These are phyloP conservation scores for Bryopsis sp. DNA, from an alignment of 139 green algal species.

Conservation along the genomic window DNA sequence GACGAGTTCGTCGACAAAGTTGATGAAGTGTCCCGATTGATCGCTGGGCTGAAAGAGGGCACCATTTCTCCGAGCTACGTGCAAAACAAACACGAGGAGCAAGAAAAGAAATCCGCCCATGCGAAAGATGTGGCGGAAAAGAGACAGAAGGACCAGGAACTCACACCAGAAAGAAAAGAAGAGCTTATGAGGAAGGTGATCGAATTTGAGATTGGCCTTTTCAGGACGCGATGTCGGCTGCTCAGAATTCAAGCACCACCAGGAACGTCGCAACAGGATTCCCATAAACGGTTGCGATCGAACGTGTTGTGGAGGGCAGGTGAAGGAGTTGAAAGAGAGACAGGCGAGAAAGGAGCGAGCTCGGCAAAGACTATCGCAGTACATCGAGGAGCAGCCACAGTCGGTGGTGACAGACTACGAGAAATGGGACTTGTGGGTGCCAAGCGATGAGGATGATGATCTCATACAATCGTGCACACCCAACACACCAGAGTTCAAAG, in stretches of 20 bases:
- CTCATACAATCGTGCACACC: slow-evolving; percentile 48
- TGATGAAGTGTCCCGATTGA: slow-evolving; percentile 52
- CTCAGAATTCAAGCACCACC: too few species aligned
- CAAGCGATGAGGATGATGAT: slow-evolving; percentile 74
- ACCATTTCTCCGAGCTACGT: slow-evolving; percentile 56
- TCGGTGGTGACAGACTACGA: slow-evolving; percentile 54
- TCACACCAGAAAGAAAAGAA: slow-evolving; percentile 17
- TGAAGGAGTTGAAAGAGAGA: slow-evolving; percentile 1
- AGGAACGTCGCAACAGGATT: not conserved
- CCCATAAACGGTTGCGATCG: not conserved
- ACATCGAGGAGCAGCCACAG: slow-evolving; percentile 18
- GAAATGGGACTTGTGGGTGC: slow-evolving; percentile 73
- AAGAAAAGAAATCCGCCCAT: slow-evolving; percentile 18
- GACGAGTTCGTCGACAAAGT: slow-evolving; percentile 54
- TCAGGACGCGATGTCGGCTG: too few species aligned
- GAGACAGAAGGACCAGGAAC: slow-evolving; percentile 18
- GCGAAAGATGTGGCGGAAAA: not conserved
- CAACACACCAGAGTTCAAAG: slow-evolving; percentile 42
- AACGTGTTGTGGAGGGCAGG: not conserved
- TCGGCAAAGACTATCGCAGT: slow-evolving; percentile 36
- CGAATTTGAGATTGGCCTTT: too few species aligned
- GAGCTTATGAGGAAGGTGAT: slow-evolving; percentile 23
- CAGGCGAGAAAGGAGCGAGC: slow-evolving; percentile 36
- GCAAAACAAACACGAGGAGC: slow-evolving; percentile 30
- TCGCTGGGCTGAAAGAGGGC: slow-evolving; percentile 51